A percentile compares a stretch with the other conserved stretches of the same genome.
These are phyloP conservation scores for Monosporozyma servazzii DNA, from an alignment of 805 yeast species.

Conservation along the genomic window DNA sequence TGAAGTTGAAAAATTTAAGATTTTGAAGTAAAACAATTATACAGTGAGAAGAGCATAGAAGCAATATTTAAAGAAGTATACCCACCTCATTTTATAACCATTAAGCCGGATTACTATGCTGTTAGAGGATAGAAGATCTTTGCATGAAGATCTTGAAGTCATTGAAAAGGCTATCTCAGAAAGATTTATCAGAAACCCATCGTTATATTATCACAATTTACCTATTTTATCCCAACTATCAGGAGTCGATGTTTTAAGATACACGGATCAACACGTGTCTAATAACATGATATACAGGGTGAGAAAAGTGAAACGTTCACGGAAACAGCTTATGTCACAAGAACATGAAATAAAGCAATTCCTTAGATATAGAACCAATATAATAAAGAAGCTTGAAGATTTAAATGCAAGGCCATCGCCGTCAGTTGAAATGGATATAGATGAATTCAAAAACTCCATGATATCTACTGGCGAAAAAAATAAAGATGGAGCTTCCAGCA, in stretches of 20 bases:
- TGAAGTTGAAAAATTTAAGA: not conserved
- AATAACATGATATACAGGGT: constrained; percentile 27
- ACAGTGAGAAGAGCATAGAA: not conserved
- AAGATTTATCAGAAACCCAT: constrained; percentile 56
- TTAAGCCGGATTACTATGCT: not conserved
- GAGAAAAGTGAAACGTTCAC: constrained; percentile 35
- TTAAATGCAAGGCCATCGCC: not conserved
- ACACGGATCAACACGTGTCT: constrained; percentile 4
- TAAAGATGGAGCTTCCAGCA: not conserved
- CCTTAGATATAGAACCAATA: constrained; percentile 36
- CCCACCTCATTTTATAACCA: not conserved
- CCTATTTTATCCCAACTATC: constrained; percentile 6
- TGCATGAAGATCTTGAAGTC: constrained; percentile 58
- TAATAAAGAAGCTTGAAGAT: constrained; percentile 17
- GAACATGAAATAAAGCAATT: constrained; percentile 59
- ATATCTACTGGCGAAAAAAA: constrained; percentile 20
- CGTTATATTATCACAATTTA: constrained; percentile 33
- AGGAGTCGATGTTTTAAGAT: not conserved
- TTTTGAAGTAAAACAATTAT: not conserved
- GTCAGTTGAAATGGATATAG: constrained; percentile 15
- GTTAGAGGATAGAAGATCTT: constrained; percentile 31
- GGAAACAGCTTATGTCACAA: constrained; percentile 45
- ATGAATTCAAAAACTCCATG: constrained; percentile 33
- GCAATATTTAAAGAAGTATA: not conserved
- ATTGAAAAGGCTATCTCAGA: constrained; percentile 59